Percentiles rank a stretch among this genome's conserved stretches.
These are phyloP conservation scores for Verticillium nonalfalfae DNA, from an alignment of 2,329 filamentous ascomycete genomes.

Conservation along the genomic window DNA sequence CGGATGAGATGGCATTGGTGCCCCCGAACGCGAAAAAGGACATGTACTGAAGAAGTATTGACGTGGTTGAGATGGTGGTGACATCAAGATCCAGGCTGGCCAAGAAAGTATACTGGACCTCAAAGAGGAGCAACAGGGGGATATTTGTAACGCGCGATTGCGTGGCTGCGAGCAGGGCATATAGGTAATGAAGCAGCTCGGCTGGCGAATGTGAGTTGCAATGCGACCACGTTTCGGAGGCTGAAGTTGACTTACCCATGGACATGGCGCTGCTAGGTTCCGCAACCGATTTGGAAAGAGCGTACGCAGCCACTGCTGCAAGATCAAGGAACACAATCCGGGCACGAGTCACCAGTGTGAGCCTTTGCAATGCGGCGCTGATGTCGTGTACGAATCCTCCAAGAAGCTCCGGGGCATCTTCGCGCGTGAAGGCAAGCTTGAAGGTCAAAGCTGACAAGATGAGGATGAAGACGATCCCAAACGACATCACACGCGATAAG, in stretches of 20 bases:
- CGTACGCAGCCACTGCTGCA: constrained; percentile 27
- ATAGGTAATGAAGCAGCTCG: constrained; percentile 59
- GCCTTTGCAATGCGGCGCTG: constrained; percentile 31
- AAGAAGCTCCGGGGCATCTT: constrained; percentile 82
- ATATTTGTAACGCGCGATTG: constrained; percentile 83
- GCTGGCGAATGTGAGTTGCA: constrained; percentile 12
- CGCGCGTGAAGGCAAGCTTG: constrained; percentile 81
- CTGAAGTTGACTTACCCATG: constrained; percentile 5
- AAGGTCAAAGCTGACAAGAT: constrained; percentile 63
- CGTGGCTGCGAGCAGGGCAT: constrained; percentile 75
- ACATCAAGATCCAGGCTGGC: constrained; percentile 38
- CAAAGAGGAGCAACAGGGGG: constrained; percentile 74
- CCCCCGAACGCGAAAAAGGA: constrained; percentile 89
- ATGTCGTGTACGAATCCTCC: constrained; percentile 34
- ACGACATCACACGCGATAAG: constrained; percentile 32
- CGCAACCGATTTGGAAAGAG: constrained; percentile 29
- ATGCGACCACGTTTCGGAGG: too few relatives aligned
- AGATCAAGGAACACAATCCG: constrained; percentile 45
- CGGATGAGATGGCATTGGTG: constrained; percentile 90
- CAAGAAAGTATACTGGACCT: constrained; percentile 48
- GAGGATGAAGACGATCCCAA: constrained; percentile 33
- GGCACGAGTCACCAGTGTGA: constrained; percentile 41
- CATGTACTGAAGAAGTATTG: constrained; percentile 70
- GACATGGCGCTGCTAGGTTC: not conserved
- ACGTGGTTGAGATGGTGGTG: constrained; percentile 60